Conservation (phyloP, 1,284 basidiomycete species). For the Apiotrichum veenhuisii region DNA sequence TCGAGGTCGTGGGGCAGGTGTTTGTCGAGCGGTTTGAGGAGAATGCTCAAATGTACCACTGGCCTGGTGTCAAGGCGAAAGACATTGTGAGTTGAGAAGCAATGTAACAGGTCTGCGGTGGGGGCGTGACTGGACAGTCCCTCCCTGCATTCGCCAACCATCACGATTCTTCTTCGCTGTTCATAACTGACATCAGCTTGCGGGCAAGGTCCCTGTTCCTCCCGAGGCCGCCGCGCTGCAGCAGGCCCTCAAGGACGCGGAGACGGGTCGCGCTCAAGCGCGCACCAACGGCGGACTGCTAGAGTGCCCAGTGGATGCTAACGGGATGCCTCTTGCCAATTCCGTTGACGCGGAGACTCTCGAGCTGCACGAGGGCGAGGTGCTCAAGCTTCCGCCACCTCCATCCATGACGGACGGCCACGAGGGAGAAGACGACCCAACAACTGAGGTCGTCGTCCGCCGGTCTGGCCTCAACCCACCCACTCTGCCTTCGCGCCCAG, state of each 20-base stretch:
- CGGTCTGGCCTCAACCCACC: slow-evolving; percentile 34
- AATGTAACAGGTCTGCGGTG: too few relatives aligned
- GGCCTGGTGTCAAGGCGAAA: slow-evolving; percentile 49
- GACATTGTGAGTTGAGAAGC: slow-evolving; percentile 47
- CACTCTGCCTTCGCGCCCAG: slow-evolving; percentile 22
- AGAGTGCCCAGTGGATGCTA: slow-evolving; percentile 32
- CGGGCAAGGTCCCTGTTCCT: slow-evolving; percentile 51
- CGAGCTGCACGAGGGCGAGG: slow-evolving; percentile 46
- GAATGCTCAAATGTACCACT: slow-evolving; percentile 49
- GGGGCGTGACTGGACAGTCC: too few relatives aligned
- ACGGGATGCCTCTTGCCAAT: not conserved
- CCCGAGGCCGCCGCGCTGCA: slow-evolving; percentile 49
- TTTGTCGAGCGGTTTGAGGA: slow-evolving; percentile 50
- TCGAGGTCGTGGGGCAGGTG: slow-evolving; percentile 53
- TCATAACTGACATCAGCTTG: slow-evolving; percentile 28
- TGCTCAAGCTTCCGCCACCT: slow-evolving; percentile 52
- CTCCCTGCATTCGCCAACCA: too few relatives aligned
- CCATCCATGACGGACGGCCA: slow-evolving; percentile 45
- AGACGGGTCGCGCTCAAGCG: slow-evolving; percentile 53
- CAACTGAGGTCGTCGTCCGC: slow-evolving; percentile 32
- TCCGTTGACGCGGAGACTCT: not conserved
- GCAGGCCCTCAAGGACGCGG: slow-evolving; percentile 53
- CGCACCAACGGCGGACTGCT: slow-evolving; percentile 40
- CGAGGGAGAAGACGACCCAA: slow-evolving; percentile 42
- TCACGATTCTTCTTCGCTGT: too few relatives aligned